A percentile compares a stretch with the other conserved stretches of the same genome.
phyloP scores from a whole-genome alignment of 2,329 filamentous ascomycete species.

The Rhytidhysteron rufulum region DNA sequence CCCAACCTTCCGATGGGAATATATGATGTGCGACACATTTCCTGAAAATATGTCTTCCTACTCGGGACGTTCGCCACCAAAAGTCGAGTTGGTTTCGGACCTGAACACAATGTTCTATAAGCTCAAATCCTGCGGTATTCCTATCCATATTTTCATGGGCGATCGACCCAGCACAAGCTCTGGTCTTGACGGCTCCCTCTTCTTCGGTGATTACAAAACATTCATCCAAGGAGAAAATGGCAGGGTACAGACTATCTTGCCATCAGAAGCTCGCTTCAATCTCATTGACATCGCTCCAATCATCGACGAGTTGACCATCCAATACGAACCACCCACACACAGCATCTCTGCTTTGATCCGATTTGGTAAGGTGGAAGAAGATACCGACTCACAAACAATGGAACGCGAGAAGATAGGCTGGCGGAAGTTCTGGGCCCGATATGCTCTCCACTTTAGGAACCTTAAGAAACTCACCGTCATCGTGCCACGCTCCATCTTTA shows the following conservation, averaged over 20 bases:
- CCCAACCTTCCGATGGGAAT: constrained; percentile 31
- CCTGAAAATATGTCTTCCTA: constrained; percentile 29
- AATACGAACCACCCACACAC: constrained; percentile 29
- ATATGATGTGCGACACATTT: constrained; percentile 35
- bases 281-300: constrained; percentile 28
- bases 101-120: constrained; percentile 28
- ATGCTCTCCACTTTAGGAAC: constrained; percentile 31
- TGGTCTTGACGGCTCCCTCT: constrained; percentile 29
- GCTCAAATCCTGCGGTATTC: constrained; percentile 24
- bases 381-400: constrained; percentile 24
- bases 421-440: constrained; percentile 33
- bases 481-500: constrained; percentile 28
- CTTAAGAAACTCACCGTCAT: constrained; percentile 31
- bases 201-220: constrained; percentile 33
- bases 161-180: constrained; percentile 21
- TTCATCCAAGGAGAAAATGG: constrained; percentile 22
- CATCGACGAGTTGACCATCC: constrained; percentile 33
- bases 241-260: constrained; percentile 22
- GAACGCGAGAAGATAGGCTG: constrained; percentile 30
- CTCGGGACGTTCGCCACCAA: constrained; percentile 23
- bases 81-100: constrained; percentile 25
- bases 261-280: constrained; percentile 30
- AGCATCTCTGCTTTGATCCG: constrained; percentile 15
- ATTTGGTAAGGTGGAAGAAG: constrained; percentile 16
- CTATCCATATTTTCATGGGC: constrained; percentile 31